Conservation (phyloP, 495 filamentous ascomycete genomes). For the Daldinia bambusicola region DNA sequence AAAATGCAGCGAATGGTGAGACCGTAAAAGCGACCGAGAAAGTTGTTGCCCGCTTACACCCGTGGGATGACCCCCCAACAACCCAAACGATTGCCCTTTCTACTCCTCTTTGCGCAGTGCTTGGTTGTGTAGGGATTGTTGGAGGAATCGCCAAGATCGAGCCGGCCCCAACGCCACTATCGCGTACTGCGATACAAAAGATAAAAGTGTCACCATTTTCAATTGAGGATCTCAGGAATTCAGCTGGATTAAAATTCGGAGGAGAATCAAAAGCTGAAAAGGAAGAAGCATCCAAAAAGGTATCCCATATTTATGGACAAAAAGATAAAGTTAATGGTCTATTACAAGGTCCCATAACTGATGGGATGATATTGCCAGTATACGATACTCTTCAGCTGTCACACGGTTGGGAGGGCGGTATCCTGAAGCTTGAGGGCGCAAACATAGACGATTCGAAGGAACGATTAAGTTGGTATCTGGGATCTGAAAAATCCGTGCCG, state of each 20-base stretch:
- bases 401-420: conserved; percentile 74
- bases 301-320: conserved; percentile 65
- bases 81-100: conserved; percentile 81
- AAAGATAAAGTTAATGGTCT: conserved; percentile 65
- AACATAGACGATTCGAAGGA: conserved; percentile 61
- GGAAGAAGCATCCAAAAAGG: conserved; percentile 70
- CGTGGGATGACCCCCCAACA: conserved; percentile 90
- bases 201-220: conserved; percentile 85
- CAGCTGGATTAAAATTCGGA: conserved; percentile 83
- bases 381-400: conserved; percentile 53
- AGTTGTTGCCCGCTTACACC: conserved; percentile 75
- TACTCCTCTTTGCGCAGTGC: conserved; percentile 72
- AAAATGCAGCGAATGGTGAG: conserved; percentile 61
- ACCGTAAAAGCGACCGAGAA: conserved; percentile 71
- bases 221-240: conserved; percentile 60
- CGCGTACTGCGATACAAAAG: conserved; percentile 54
- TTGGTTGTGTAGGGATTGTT: conserved; percentile 76
- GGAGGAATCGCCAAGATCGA: conserved; percentile 91
- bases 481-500: conserved; percentile 74
- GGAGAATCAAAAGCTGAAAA: conserved; percentile 81
- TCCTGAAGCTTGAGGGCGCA: conserved; percentile 75
- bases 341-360: conserved; percentile 86
- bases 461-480: conserved; percentile 75
- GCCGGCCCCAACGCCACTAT: conserved; percentile 57
- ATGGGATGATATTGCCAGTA: conserved; percentile 78